These are phyloP conservation scores for Dothideomycetes sp. DNA, from an alignment of 2,329 filamentous ascomycete genomes.

Conservation along the genomic window DNA sequence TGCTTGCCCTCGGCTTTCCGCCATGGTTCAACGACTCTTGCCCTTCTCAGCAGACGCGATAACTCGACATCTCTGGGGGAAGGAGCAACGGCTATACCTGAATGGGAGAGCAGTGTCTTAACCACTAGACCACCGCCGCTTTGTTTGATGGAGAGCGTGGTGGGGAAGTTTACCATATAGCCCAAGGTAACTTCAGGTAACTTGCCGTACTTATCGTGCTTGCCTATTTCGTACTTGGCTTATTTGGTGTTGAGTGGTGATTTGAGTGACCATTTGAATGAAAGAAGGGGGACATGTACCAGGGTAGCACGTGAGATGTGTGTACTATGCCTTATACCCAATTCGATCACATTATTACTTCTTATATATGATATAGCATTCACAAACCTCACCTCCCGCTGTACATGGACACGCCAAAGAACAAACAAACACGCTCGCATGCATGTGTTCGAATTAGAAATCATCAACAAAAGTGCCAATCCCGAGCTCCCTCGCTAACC, in stretches of 20 bases:
- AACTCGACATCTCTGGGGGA: not conserved
- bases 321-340: no score
- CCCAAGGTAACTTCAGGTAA: not conserved
- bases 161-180: not conserved
- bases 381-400: not conserved
- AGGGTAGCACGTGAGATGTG: no score
- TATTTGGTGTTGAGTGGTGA: no score
- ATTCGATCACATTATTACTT: no score
- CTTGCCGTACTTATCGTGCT: not conserved
- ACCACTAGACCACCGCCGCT: not conserved
- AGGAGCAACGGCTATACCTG: not conserved
- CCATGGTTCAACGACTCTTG: not conserved
- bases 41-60: not conserved
- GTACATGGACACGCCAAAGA: not conserved
- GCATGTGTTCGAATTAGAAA: conserved; percentile 23
- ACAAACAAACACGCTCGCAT: not conserved
- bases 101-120: not conserved
- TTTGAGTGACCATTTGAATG: no score
- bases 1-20: not conserved
- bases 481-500: conserved; percentile 42
- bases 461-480: conserved; percentile 44
- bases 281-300: no score
- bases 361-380: no score
- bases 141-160: not conserved
- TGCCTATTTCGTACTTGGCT: no score